A percentile compares a stretch with the other conserved stretches of the same genome.
These are phyloP conservation scores for Neurospora sp. DNA, from an alignment of 495 filamentous ascomycete genomes.

Conservation along the genomic window DNA sequence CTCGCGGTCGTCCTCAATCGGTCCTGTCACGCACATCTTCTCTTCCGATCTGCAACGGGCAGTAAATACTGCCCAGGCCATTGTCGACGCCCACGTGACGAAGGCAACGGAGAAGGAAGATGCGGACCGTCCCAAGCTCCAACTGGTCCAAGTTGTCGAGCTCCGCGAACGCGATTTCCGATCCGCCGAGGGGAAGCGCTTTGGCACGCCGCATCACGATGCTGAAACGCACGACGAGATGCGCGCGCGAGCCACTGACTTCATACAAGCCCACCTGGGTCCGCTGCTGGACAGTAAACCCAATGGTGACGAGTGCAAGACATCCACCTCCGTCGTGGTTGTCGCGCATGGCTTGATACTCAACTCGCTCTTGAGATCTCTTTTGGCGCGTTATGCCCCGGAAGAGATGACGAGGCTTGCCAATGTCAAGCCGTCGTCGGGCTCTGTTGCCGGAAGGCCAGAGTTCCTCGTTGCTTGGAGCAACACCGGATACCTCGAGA, in stretches of 20 bases:
- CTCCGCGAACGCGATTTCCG: constrained; percentile 68
- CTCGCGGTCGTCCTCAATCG: constrained; percentile 25
- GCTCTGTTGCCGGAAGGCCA: not conserved
- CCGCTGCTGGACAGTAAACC: constrained; percentile 38
- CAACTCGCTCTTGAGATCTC: constrained; percentile 50
- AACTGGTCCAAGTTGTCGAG: constrained; percentile 39
- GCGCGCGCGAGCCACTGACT: constrained; percentile 47
- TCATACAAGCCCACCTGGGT: constrained; percentile 50
- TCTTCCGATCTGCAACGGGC: constrained; percentile 74
- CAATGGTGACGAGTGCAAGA: constrained; percentile 5
- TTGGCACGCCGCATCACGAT: constrained; percentile 15
- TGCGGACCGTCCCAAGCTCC: not conserved
- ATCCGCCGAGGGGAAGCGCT: constrained; percentile 53
- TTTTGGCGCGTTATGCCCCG: constrained; percentile 34
- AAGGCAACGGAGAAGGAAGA: not conserved
- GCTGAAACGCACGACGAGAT: constrained; percentile 57
- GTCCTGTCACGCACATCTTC: constrained; percentile 52
- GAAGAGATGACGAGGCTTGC: constrained; percentile 10
- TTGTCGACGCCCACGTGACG: constrained; percentile 43
- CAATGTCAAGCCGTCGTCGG: not conserved
- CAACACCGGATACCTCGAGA: constrained; percentile 34
- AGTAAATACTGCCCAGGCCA: constrained; percentile 54
- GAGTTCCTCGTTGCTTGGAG: constrained; percentile 26
- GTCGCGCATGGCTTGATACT: constrained; percentile 79
- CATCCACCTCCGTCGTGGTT: constrained; percentile 39